Evolutionary conservation across 2,329 filamentous ascomycete species (phyloP).

Genomic region (Cladosporium colombiae): DNA sequence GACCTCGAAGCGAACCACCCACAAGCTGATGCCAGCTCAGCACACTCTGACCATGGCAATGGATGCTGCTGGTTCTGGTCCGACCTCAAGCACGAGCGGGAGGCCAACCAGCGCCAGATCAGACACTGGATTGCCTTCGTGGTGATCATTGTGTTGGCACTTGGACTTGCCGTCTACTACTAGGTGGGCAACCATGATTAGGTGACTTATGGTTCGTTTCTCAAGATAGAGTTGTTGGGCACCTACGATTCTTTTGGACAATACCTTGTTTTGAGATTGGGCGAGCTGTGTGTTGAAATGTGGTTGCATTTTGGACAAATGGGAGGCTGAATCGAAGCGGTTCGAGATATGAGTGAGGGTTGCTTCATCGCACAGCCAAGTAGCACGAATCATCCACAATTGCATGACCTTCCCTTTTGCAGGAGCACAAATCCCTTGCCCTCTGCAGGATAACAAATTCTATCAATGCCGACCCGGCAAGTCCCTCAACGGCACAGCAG

Average conservation of each 20-base stretch:
- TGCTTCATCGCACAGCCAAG: background rate
- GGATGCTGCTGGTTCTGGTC: background rate
- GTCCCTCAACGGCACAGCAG: constrained; percentile 11
- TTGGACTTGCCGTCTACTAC: background rate
- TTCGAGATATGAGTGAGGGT: background rate
- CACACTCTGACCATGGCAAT: background rate
- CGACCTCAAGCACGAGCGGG: background rate
- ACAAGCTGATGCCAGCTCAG: background rate
- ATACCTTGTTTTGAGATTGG: background rate
- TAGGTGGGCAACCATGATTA: background rate
- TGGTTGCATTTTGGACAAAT: background rate
- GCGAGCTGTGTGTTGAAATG: background rate
- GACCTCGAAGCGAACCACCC: background rate
- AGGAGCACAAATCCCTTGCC: no score
- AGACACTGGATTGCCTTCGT: background rate
- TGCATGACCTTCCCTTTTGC: background rate
- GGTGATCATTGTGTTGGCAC: background rate
- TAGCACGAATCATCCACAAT: background rate
- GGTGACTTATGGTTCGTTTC: background rate
- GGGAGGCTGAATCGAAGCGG: background rate
- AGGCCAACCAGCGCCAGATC: background rate
- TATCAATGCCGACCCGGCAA: background rate
- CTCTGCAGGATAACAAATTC: background rate
- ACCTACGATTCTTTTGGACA: no score
- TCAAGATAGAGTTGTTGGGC: no score